These are phyloP conservation scores for Marchantia polymorpha DNA, from an alignment of 225 moss, liverwort and hornwort genomes.

Conservation along the genomic window DNA sequence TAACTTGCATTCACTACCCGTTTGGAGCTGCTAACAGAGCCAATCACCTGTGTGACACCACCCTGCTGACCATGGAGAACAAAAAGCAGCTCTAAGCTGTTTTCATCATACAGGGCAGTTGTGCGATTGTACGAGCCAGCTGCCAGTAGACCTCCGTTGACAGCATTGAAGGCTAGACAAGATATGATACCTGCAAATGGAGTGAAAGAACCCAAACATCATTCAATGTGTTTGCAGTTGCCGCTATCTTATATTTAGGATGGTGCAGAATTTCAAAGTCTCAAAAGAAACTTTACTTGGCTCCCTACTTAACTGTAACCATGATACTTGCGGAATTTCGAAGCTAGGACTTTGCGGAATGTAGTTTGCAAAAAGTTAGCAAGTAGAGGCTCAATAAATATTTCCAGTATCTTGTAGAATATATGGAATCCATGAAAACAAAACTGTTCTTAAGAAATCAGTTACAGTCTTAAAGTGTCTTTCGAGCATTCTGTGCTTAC, in stretches of 20 bases:
- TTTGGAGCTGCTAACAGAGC: neutral
- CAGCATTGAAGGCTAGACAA: constrained; percentile 76
- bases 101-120: constrained; percentile 83
- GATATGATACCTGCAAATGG: constrained; percentile 79
- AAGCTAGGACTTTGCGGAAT: too few relatives aligned
- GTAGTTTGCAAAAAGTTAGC: too few relatives aligned
- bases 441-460: neutral
- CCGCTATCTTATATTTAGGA: too few relatives aligned
- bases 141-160: constrained; percentile 71
- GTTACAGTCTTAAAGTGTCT: neutral
- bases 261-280: too few relatives aligned
- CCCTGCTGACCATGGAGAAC: constrained; percentile 98
- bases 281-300: too few relatives aligned
- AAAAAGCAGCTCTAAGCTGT: constrained; percentile 84
- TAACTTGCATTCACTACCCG: neutral
- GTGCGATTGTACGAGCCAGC: constrained; percentile 91
- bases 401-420: neutral
- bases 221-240: too few relatives aligned
- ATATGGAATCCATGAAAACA: neutral
- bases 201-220: neutral
- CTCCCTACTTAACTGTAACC: too few relatives aligned
- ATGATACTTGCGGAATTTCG: too few relatives aligned
- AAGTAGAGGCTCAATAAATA: too few relatives aligned
- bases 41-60: constrained; percentile 90
- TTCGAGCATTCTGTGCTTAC: neutral